Percentiles rank a stretch among this genome's conserved stretches.
phyloP scores from a whole-genome alignment of 306 rosid genomes.

The Fragaria ananassa region DNA sequence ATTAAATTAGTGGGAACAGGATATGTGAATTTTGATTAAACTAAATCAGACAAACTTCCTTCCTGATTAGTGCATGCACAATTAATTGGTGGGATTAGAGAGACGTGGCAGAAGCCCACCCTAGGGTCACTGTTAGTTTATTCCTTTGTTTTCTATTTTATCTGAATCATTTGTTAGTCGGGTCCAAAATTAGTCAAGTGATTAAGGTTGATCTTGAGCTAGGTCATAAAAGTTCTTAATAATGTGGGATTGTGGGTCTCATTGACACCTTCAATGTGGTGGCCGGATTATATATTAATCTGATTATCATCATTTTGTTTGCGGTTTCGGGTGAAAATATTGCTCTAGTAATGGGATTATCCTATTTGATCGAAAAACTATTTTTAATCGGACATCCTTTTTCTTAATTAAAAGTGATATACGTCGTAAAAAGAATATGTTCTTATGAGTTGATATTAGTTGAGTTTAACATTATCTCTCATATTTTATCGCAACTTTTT shows the following conservation, averaged over 20 bases:
- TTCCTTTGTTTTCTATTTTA: neutral
- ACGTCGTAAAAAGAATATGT: too few relatives aligned
- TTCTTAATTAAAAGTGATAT: too few relatives aligned
- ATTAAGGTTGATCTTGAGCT: neutral
- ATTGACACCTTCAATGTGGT: neutral
- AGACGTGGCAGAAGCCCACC: slow-evolving; percentile 37
- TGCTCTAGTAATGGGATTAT: neutral
- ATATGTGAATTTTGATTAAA: neutral
- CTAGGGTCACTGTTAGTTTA: slow-evolving; percentile 8
- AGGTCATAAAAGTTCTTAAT: neutral
- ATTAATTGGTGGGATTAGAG: slow-evolving; percentile 5
- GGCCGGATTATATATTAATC: too few relatives aligned
- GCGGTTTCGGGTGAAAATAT: neutral
- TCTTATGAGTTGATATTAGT: too few relatives aligned
- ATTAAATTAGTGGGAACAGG: neutral
- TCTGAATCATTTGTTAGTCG: neutral
- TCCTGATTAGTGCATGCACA: slow-evolving; percentile 26
- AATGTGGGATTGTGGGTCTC: neutral
- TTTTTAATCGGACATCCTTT: too few relatives aligned
- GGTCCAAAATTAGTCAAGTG: neutral
- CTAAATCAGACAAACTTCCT: slow-evolving; percentile 1
- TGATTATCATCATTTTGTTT: neutral
- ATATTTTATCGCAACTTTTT: too few relatives aligned
- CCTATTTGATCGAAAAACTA: too few relatives aligned
- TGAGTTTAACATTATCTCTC: too few relatives aligned